Conservation (phyloP, 257 asterid genomes). For the Penstemon davidsonii region DNA sequence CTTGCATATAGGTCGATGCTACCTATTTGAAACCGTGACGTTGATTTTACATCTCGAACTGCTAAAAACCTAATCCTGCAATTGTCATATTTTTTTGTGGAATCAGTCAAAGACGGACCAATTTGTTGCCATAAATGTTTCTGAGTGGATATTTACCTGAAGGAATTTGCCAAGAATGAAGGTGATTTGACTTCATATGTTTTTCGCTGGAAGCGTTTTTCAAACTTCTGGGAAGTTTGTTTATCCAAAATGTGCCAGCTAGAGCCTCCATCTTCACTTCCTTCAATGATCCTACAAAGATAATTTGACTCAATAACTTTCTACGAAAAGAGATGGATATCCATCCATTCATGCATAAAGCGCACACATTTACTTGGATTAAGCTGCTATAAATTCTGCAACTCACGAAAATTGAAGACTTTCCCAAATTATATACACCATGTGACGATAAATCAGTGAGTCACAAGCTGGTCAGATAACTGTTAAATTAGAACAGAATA, state of each 20-base stretch:
- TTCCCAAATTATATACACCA: too few relatives aligned
- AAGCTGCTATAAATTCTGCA: too few relatives aligned
- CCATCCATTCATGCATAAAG: neutral
- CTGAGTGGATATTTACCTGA: slow-evolving; percentile 54
- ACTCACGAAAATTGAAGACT: too few relatives aligned
- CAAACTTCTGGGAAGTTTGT: slow-evolving; percentile 65
- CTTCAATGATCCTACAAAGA: slow-evolving; percentile 73
- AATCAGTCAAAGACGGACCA: neutral
- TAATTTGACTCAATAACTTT: slow-evolving; percentile 20
- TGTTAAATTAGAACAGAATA: too few relatives aligned
- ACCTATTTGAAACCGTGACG: slow-evolving; percentile 81
- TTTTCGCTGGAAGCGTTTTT: slow-evolving; percentile 73
- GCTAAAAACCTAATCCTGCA: slow-evolving; percentile 72
- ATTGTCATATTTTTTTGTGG: slow-evolving; percentile 1
- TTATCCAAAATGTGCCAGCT: slow-evolving; percentile 72
- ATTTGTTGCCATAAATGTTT: slow-evolving; percentile 7
- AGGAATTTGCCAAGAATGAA: slow-evolving; percentile 67
- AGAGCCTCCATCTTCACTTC: slow-evolving; percentile 79
- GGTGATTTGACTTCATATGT: slow-evolving; percentile 46
- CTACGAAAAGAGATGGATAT: slow-evolving; percentile 6
- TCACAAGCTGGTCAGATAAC: too few relatives aligned
- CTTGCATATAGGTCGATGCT: slow-evolving; percentile 75
- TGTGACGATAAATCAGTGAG: too few relatives aligned
- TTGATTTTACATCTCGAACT: slow-evolving; percentile 66
- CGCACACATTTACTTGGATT: too few relatives aligned